Evolutionary conservation across 176 grass and related monocot species (phyloP), one percentile per base, ranked within the genome.

Genomic region (Luzula sylvatica): DNA sequence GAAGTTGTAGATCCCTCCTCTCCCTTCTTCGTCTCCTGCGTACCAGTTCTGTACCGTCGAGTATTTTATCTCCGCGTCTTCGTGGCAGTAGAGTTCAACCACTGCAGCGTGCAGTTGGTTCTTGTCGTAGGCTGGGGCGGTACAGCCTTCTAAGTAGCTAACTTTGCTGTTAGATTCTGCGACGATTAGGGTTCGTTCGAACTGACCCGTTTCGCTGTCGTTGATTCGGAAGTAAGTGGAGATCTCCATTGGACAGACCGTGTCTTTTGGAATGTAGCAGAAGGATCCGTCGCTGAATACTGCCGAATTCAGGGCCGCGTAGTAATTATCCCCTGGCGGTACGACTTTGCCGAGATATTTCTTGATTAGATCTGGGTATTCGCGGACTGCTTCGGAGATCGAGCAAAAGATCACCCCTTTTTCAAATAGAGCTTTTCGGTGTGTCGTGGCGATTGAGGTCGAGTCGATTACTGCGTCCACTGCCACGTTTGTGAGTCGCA

Each of bases 21-120:
- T 86, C 3, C 92, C 85, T 48, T 98, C 68, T 42, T 78, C 84
- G 65, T 98, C 85, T 23, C 92, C 92, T 3, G 92, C 69, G 12
- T 90, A 98, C 92, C 92, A 98, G 49, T 98, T 98, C 59, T 98
- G 92, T 58, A 98, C 85, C 2, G 92, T 90, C 35, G 92, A 89
- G 45, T 96, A 96, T 42, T 89, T 96, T 38, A 96, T 96, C 58
- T 96, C 81, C 0, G 92, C 92, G 4, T 20, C 78, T 46, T 96
- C 84, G 3, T 89, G 77, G 0, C 92, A 96, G 15, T 86, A 87
- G 40, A 96, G 65, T 66, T 96, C 92, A 40, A 96, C 92, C 14
- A 96, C 85, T 0, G 92, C 92, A 0, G 92, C 92, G 24, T 96
- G 92, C 54, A 96, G 77, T 74, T 96, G 90, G 55, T 89, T 96